These are phyloP conservation scores for Gossypium sturtianum DNA, from an alignment of 345 rosid species.

Conservation along the genomic window DNA sequence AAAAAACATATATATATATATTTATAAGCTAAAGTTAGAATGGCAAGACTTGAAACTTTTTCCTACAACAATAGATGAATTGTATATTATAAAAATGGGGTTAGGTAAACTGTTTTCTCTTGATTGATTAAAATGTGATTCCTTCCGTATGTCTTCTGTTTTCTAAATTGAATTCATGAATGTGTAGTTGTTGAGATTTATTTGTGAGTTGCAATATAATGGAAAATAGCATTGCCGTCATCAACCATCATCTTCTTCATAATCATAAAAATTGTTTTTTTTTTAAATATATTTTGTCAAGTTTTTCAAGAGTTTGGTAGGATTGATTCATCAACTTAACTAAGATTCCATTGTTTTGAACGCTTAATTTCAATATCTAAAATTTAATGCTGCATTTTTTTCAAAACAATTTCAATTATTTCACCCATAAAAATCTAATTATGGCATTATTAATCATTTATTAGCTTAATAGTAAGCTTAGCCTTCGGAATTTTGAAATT, in stretches of 20 bases:
- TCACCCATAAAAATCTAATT: background rate
- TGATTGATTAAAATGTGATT: background rate
- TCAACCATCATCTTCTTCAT: background rate
- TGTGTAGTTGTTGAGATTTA: conserved; percentile 7
- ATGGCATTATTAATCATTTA: background rate
- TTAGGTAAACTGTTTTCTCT: background rate
- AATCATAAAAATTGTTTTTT: background rate
- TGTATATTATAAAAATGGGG: background rate
- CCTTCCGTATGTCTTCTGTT: background rate
- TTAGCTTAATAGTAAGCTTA: too few relatives aligned
- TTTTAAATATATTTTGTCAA: background rate
- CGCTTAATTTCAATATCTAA: background rate
- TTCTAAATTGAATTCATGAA: background rate
- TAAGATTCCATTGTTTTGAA: background rate
- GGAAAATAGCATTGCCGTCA: background rate
- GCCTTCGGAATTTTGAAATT: too few relatives aligned
- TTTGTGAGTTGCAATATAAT: background rate
- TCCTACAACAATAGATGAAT: background rate
- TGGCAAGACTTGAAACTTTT: background rate
- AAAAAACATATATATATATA: too few relatives aligned
- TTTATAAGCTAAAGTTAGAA: too few relatives aligned
- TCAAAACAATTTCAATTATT: too few relatives aligned
- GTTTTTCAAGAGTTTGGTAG: background rate
- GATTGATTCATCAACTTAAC: background rate
- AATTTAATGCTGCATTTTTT: background rate